These are phyloP conservation scores for Byssochlamys sp. DNA, from an alignment of 2,329 filamentous ascomycete genomes.

Conservation along the genomic window DNA sequence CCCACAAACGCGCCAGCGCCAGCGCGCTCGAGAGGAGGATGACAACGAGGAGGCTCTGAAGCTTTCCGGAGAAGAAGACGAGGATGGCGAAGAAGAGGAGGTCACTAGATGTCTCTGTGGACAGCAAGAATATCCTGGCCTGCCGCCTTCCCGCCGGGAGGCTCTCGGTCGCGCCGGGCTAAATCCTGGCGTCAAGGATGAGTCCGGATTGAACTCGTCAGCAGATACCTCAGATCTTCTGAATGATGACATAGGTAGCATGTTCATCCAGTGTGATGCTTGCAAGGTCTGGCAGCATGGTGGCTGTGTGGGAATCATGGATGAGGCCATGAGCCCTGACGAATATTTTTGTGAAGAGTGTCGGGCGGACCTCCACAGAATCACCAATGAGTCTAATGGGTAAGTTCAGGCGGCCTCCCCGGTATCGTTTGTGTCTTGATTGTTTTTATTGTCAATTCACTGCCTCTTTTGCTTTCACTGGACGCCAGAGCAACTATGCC, in stretches of 20 bases:
- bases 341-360: slow-evolving; percentile 98
- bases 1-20: slow-evolving; percentile 64
- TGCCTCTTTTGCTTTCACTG: neutral
- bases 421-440: neutral
- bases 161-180: slow-evolving; percentile 46
- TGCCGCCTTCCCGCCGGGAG: slow-evolving; percentile 50
- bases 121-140: slow-evolving; percentile 86
- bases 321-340: slow-evolving; percentile 82
- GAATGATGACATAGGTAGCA: slow-evolving; percentile 77
- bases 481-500: neutral
- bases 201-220: slow-evolving; percentile 49
- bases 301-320: slow-evolving; percentile 92
- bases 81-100: slow-evolving; percentile 75
- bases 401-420: slow-evolving; percentile 42
- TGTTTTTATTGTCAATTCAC: neutral
- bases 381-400: slow-evolving; percentile 74
- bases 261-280: slow-evolving; percentile 95
- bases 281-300: slow-evolving; percentile 99
- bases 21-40: slow-evolving; percentile 61
- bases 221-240: slow-evolving; percentile 51
- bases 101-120: slow-evolving; percentile 92
- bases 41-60: slow-evolving; percentile 46
- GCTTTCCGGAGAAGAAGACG: slow-evolving; percentile 40
- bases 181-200: slow-evolving; percentile 46
- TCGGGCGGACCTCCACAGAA: slow-evolving; percentile 79